Base-by-base conservation (phyloP, 2,329 filamentous ascomycete genomes). In the Fusarium armeniacum region DNA sequence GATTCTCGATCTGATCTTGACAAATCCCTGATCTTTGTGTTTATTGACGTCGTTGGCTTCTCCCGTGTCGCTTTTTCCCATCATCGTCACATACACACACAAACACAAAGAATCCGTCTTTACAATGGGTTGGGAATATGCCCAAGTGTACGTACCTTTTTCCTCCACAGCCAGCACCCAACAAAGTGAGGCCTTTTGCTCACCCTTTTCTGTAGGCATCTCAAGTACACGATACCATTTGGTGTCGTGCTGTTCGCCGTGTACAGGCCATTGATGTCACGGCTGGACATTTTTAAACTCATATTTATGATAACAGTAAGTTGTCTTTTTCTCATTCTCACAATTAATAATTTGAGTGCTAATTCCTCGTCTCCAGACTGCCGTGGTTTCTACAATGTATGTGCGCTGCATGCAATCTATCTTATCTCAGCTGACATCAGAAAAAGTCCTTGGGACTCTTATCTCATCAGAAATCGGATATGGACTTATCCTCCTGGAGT, bases 401-500 rank as follows among this genome's bases (percentile, higher is more conserved):
- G 68, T 54, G 18, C 6, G 3, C 4, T 26, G 12, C 12, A 11
- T 15, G 10, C 6, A 13, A 6, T n/a, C 10, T 11, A 4, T 7
- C 26, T 24, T 41, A 36, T 7, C 11, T 44, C 11, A 32, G 33
- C 45, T 63, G 35, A 59, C 30, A n/a, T 33, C 1, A 33, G 3
- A 28, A 20, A 20, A 20, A 71, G 68, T 28, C 91, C 91, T 33
- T 94, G 91, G 91, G 91, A 93, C 73, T 91, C 90, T 11, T 92
- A 92, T 77, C 84, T 93, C 41, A 91, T 94, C 71, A 86, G 84
- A 69, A 87, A 83, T 56, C 81, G 83, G 45, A 86, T 93, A 74
- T 93, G 91, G 91, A 89, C 87, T 12, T 94, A 93, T 73, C 91
- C 91, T 3, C 79, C 83, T 13, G 81, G 88, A 73, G 90, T 87